Percentiles rank a stretch among this genome's conserved stretches.
These are phyloP conservation scores for Zangia roseola DNA, from an alignment of 768 basidiomycete genomes.

Conservation along the genomic window DNA sequence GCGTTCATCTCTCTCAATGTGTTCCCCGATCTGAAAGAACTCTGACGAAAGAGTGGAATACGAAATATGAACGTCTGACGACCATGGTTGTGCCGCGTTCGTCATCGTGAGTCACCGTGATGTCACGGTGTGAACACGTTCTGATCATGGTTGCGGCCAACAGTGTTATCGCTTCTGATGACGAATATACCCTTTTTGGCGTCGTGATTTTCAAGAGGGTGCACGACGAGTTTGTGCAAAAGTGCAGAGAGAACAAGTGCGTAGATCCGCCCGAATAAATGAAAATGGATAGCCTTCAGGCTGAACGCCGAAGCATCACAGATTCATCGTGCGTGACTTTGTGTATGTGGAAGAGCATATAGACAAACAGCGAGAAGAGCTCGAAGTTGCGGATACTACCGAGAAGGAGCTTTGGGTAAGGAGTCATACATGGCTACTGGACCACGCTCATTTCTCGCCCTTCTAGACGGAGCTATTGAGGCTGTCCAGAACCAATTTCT, in stretches of 20 bases:
- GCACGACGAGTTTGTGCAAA: conserved; percentile 91
- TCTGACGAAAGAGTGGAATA: conserved; percentile 83
- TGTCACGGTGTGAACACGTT: conserved; percentile 13
- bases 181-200: conserved; percentile 82
- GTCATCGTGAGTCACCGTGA: conserved; percentile 57
- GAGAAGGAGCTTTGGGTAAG: conserved; percentile 97
- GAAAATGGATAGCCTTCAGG: not conserved
- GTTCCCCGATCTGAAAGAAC: conserved; percentile 46
- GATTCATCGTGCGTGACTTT: conserved; percentile 95
- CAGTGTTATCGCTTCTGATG: conserved; percentile 79
- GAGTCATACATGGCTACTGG: not conserved
- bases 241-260: conserved; percentile 93
- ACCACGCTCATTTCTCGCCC: conserved; percentile 1
- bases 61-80: conserved; percentile 84
- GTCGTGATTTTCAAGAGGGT: conserved; percentile 90
- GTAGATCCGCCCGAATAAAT: conserved; percentile 18
- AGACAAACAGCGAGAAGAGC: conserved; percentile 76
- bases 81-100: conserved; percentile 93
- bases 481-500: conserved; percentile 92
- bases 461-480: conserved; percentile 85
- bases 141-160: conserved; percentile 15
- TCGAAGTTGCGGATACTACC: conserved; percentile 74
- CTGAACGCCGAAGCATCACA: conserved; percentile 31
- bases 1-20: conserved; percentile 3
- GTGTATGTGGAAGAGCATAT: conserved; percentile 81